Evolutionary conservation across 345 rosid genomes (phyloP).

Genomic region (Limnanthes douglasii): DNA sequence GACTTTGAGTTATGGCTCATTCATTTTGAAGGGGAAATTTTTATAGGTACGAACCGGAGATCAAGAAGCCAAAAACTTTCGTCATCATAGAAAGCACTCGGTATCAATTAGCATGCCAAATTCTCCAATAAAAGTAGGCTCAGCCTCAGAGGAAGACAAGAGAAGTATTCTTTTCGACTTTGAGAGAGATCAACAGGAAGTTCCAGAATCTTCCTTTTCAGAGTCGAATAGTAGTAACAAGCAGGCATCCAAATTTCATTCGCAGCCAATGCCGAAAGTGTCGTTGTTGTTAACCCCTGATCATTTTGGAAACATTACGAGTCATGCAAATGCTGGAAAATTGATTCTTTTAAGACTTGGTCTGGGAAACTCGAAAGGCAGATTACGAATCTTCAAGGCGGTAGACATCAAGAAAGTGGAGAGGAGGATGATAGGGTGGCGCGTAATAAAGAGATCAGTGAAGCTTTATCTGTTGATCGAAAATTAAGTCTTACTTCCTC

Average conservation of each 20-base stretch:
- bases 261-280: conserved; percentile 54
- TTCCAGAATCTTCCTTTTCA: conserved; percentile 13
- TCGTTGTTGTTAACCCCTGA: conserved; percentile 9
- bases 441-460: conserved; percentile 7
- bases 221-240: conserved; percentile 4
- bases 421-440: conserved; percentile 12
- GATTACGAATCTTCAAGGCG: conserved; percentile 30
- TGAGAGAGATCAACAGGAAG: conserved; percentile 4
- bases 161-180: conserved; percentile 16
- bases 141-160: neutral
- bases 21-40: conserved; percentile 1
- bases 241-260: conserved; percentile 21
- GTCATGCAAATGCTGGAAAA: conserved; percentile 7
- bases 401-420: conserved; percentile 9
- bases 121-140: conserved; percentile 16
- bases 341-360: conserved; percentile 76
- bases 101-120: conserved; percentile 59
- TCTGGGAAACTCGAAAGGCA: conserved; percentile 78
- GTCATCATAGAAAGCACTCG: conserved; percentile 23
- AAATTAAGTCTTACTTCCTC: conserved; percentile 70
- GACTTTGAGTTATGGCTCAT: neutral
- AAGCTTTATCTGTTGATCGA: conserved; percentile 48
- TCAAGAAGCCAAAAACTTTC: conserved; percentile 9
- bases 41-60: neutral
- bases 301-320: neutral